Base-by-base conservation (phyloP, 257 asterid genomes). In the Solanum arcanum region DNA sequence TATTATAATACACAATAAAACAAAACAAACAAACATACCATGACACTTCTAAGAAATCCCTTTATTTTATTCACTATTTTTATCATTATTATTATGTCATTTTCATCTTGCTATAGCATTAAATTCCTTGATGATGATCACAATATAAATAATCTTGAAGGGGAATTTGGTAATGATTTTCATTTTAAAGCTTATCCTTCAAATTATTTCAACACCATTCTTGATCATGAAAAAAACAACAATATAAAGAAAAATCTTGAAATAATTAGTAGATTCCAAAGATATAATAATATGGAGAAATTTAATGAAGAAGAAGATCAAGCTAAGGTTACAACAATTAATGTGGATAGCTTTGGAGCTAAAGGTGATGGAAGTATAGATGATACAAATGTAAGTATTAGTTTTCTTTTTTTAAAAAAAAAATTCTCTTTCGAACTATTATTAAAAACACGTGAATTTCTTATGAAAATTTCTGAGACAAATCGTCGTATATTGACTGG, bases 361-460 rank as follows among this genome's bases (percentile, higher is more conserved):
- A 90, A 88, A 88, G 97, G 94, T 42, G 95, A 94, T 86, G 97
- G 97, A 86, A 88, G 13, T 20, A 83, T 88, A 16, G 95, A 94
- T 87, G 97, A 94, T 90, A 83, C 92, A 47, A 18, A 87, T 94
- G 97, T 92, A 89, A 85, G 47, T 37, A 18, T 14, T n/a, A 3
- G 18, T 42, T 42, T 25, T 42, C 21, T 23, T 37, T 31, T 23
- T 37, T 31, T 3, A 3, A 31, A 31, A 5, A 74, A 6, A 0
- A 75, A 39, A 5, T 25, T 64, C 16, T 25, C 14, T 25, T 25
- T 64, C 18, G 3, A 25, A 25, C 33, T 25, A 25, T 25, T 64
- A 64, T 20, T 12, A 25, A 64, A 66, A 66, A 25, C 0, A 66
- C 10, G 0, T 2, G 5, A 66, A 66, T 66, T 66, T 66, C 20